Base-by-base conservation (phyloP, 208 protist genomes). In the Crithidia mellificae region DNA sequence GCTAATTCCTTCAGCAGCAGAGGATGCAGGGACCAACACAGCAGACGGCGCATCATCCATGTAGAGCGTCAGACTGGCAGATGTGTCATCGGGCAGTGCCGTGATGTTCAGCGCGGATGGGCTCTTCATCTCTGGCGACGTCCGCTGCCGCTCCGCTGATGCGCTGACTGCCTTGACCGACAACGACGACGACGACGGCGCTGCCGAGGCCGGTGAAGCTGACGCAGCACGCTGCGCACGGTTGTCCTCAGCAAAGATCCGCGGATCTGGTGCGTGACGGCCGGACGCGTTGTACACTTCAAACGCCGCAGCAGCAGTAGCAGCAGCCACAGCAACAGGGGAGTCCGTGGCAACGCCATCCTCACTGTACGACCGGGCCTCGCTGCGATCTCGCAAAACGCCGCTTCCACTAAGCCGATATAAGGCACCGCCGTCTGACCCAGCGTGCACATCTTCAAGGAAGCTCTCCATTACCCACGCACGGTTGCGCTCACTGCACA, bases 231-330 rank as follows among this genome's bases (percentile, higher is more conserved):
- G 24, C 44, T 11, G 39, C 22, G 43, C 2, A 0, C 41, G 12
- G 11, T 32, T 41, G 1, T 43, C 58, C 34, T 66, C 47, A 24
- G 7, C 17, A 9, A 74, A 67, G 12, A 67, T 49, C 34, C 49
- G 30, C 29, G 68, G 68, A 44, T 56, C 59, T 8, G 68, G 68
- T n/a, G 68, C 68, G 59, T 56, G 43, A 14, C 59, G 68, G n/a
- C 59, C 59, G n/a, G 44, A 41, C 11, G 68, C 59, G 11, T 62
- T 54, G 44, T 38, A 62, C 17, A 50, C 68, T 0, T 19, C 32
- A 7, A 20, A 5, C 22, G 2, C 27, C 2, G 6, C 47, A 53
- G 5, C 47, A 53, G 47, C 47, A 3, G 47, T 3, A 53, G n/a
- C n/a, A n/a, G n/a, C n/a, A n/a, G n/a, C n/a, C n/a, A 32, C 22